Evolutionary conservation across 192 early-diverging fungal genomes (phyloP).

Genomic region (Coemansia sp.): DNA sequence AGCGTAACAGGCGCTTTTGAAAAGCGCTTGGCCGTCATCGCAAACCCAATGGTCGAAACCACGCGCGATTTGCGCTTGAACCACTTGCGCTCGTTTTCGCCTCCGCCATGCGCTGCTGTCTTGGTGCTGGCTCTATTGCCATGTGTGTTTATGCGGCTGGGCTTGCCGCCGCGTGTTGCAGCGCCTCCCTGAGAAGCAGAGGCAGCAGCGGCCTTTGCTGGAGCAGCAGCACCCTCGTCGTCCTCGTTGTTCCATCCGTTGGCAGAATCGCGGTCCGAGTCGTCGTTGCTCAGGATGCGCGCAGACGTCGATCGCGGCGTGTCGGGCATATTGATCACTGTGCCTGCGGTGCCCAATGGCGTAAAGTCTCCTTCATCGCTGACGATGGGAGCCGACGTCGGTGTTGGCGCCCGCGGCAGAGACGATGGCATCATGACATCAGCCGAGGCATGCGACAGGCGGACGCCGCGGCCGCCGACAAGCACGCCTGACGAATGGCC

Average conservation of each 20-base stretch:
- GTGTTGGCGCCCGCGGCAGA: conserved; percentile 18
- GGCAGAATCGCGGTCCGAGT: not conserved
- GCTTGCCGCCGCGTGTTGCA: not conserved
- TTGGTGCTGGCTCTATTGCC: conserved; percentile 16
- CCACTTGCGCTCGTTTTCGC: conserved; percentile 25
- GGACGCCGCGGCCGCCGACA: not conserved
- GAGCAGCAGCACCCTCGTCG: not conserved
- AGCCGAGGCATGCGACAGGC: conserved; percentile 21
- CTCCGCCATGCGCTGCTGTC: not conserved
- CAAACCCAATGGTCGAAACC: conserved; percentile 31
- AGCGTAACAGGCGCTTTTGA: conserved; percentile 20
- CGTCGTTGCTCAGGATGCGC: not conserved
- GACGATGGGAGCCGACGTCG: conserved; percentile 22
- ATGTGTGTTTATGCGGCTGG: not conserved
- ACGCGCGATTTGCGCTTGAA: conserved; percentile 54
- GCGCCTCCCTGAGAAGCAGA: not conserved
- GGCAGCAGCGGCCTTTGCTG: not conserved
- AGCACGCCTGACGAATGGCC: conserved; percentile 18
- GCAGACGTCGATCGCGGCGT: conserved; percentile 24
- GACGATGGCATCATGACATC: conserved; percentile 7
- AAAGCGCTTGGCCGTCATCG: conserved; percentile 24
- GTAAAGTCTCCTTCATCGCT: conserved; percentile 4
- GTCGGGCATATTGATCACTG: conserved; percentile 9
- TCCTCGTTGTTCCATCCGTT: conserved; percentile 12
- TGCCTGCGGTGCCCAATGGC: not conserved